Base-by-base conservation (phyloP, 2,329 filamentous ascomycete genomes). In the Gremmenia infestans region DNA sequence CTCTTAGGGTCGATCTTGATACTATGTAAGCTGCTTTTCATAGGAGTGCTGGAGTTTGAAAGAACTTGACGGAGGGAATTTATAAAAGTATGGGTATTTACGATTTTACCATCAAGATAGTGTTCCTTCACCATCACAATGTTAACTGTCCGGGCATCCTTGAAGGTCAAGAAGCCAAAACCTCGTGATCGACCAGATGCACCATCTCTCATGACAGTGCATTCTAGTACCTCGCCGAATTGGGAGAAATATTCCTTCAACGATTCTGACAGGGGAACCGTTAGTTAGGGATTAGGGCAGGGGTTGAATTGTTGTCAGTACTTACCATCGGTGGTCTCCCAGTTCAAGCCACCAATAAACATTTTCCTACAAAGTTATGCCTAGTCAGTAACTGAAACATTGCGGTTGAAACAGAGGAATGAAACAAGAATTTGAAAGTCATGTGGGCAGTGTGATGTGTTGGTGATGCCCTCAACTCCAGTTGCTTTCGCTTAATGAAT, bases 71-170 rank as follows among this genome's bases (percentile, higher is more conserved):
- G 55, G 53, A 48, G 37, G 50, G 54, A 55, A 12, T 40, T 23
- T 50, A 48, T 50, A 28, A 62, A 52, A 40, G 59, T 53, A 23
- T 63, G 63, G 57, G 19, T 22, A 76, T 89, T 78, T 81, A 97
- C 94, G 72, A 99, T 97, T 74, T 99, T 99, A 60, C 94, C 94
- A 71, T 99, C 94, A 22, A 99, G 81, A 66, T 93, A 96, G 72
- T 99, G 94, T 72, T 99, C 94, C 75, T 99, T 99, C 60, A 99
- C 94, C 94, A 99, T 99, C 62, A 99, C 94, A 64, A 91, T 96
- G 71, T 99, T 99, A 63, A 99, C 94, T 4, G 91, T 96, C 76
- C 96, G 96, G 48, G 94, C 88, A 69, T 99, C 94, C 71, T 90
- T 95, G 79, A 99, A 99, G 0, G 94, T 99, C 60, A 99, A 79